Percentiles rank a stretch among this genome's conserved stretches.
Conservation (phyloP, 2,329 filamentous ascomycete genomes). For the Chaetomium sp. region DNA sequence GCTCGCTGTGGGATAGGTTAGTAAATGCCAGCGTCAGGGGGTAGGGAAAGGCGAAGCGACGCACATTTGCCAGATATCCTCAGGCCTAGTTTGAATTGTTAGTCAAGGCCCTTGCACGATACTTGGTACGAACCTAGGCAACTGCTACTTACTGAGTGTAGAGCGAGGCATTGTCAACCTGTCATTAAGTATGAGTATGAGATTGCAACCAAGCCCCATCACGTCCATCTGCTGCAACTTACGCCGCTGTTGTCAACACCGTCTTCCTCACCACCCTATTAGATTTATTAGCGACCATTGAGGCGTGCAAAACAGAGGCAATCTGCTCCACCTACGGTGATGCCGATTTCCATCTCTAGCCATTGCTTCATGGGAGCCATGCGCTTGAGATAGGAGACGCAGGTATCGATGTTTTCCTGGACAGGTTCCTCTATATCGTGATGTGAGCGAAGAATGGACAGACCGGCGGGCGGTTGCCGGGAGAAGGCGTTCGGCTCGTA, state of each 20-base stretch:
- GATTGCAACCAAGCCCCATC: neutral
- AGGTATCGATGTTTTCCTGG: constrained; percentile 86
- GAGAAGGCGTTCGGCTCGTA: too few relatives aligned
- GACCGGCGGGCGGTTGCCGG: neutral
- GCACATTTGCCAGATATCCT: constrained; percentile 91
- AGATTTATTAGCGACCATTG: neutral
- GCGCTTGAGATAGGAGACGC: constrained; percentile 87
- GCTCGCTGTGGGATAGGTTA: constrained; percentile 26
- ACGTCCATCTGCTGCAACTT: constrained; percentile 30
- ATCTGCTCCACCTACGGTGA: constrained; percentile 53
- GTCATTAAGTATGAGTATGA: neutral
- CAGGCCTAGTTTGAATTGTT: constrained; percentile 44
- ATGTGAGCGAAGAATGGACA: neutral
- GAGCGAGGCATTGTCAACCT: constrained; percentile 24
- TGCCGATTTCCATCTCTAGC: constrained; percentile 96
- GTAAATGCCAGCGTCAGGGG: neutral
- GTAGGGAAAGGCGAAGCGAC: neutral
- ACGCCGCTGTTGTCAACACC: constrained; percentile 40
- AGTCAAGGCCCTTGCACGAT: neutral
- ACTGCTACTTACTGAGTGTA: constrained; percentile 59
- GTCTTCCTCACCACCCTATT: constrained; percentile 70
- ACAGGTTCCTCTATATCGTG: constrained; percentile 68
- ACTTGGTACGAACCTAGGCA: neutral
- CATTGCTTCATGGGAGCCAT: constrained; percentile 96
- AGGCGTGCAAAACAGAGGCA: neutral